Conservation (phyloP, 371 early-diverging fungal genomes). For the Mucor mucedo region DNA sequence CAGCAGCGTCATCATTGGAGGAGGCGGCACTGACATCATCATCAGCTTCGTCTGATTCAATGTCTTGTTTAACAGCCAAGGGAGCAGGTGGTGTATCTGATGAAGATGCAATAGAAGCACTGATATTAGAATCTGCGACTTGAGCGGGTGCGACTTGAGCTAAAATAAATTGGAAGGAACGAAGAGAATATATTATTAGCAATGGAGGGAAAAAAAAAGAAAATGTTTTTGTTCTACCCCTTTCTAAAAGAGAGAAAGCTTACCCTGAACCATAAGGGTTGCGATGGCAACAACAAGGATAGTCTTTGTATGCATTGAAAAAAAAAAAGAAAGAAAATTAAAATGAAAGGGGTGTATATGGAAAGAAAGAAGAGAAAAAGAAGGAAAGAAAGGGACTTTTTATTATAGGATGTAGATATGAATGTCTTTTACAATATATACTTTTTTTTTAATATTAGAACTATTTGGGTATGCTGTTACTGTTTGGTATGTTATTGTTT, state of each 20-base stretch:
- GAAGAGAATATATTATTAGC: too few relatives aligned
- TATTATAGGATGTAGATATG: neutral
- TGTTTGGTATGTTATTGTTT: conserved; percentile 3
- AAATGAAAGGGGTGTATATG: neutral
- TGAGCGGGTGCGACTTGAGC: neutral
- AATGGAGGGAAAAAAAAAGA: neutral
- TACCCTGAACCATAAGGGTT: conserved; percentile 23
- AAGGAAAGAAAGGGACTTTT: neutral
- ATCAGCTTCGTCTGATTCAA: neutral
- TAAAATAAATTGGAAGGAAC: neutral
- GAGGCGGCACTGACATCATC: neutral
- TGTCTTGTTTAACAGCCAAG: neutral
- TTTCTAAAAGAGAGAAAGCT: neutral
- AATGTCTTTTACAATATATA: neutral
- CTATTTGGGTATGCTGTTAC: neutral
- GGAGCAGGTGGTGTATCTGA: neutral
- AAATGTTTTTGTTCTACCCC: neutral
- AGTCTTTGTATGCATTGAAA: conserved; percentile 21
- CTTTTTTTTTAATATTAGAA: neutral
- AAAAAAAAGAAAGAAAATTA: neutral
- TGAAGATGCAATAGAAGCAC: neutral
- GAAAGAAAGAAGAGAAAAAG: conserved; percentile 4
- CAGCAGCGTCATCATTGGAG: neutral
- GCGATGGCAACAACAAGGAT: conserved; percentile 25
- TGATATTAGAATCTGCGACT: neutral